A percentile compares a stretch with the other conserved stretches of the same genome.
Evolutionary conservation across 805 yeast species (phyloP).

Genomic region (Isabelozyma pseudorhagii): DNA sequence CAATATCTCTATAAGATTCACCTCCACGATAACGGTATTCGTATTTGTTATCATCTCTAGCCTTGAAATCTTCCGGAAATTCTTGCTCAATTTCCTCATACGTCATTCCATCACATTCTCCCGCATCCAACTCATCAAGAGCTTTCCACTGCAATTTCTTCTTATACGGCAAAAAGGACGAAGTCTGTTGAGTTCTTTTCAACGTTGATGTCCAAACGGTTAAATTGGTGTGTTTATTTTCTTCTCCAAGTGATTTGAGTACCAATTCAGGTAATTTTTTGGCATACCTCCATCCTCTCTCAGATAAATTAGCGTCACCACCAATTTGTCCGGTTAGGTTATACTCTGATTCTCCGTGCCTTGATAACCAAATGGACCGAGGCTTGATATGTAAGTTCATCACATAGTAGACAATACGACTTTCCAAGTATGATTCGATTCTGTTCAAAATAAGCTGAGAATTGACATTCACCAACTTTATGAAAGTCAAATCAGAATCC

Average conservation of each 20-base stretch:
- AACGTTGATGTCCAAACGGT: conserved; percentile 97
- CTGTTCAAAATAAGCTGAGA: conserved; percentile 84
- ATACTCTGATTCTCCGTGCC: conserved; percentile 94
- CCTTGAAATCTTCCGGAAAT: conserved; percentile 93
- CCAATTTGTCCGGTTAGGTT: conserved; percentile 94
- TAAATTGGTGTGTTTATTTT: conserved; percentile 48
- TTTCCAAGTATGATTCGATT: conserved; percentile 84
- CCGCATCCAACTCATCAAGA: conserved; percentile 93
- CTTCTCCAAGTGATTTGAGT: conserved; percentile 58
- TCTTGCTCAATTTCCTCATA: conserved; percentile 83
- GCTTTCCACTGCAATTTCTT: conserved; percentile 91
- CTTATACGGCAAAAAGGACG: conserved; percentile 74
- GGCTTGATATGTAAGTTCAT: conserved; percentile 95
- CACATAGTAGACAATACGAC: conserved; percentile 90
- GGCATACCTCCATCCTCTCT: conserved; percentile 83
- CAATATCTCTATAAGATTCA: conserved; percentile 94
- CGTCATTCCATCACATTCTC: conserved; percentile 95
- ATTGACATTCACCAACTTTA: conserved; percentile 83
- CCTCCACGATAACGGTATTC: conserved; percentile 97
- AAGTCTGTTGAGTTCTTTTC: conserved; percentile 89
- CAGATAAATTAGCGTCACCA: conserved; percentile 84
- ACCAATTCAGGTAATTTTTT: conserved; percentile 76
- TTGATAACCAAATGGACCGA: conserved; percentile 85
- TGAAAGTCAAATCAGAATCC: conserved; percentile 72
- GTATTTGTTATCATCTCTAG: conserved; percentile 93